phyloP scores from a whole-genome alignment of 768 basidiomycete genomes.

The Termitomyces sp. region DNA sequence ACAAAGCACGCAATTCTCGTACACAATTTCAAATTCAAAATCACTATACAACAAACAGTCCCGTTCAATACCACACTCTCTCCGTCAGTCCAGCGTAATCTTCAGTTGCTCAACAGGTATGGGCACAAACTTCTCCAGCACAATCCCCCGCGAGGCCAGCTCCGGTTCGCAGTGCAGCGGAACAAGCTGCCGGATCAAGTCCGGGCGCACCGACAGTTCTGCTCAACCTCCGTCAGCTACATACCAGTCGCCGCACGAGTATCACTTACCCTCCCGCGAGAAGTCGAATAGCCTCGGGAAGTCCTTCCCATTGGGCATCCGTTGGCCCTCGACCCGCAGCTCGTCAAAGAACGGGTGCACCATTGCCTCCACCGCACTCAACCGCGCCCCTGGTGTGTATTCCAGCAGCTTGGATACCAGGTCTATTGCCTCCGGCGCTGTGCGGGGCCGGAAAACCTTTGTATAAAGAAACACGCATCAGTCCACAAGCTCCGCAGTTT shows the following conservation, averaged over 20 bases:
- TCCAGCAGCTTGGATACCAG: conserved; percentile 92
- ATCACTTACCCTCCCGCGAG: conserved; percentile 76
- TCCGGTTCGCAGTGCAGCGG: conserved; percentile 87
- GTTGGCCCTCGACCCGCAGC: conserved; percentile 80
- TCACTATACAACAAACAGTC: conserved; percentile 18
- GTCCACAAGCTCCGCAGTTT: background rate
- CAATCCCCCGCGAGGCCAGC: conserved; percentile 80
- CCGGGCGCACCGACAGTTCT: conserved; percentile 97
- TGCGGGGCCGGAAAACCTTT: conserved; percentile 97
- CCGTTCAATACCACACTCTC: conserved; percentile 5
- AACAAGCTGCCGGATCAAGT: conserved; percentile 87
- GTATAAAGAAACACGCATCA: background rate
- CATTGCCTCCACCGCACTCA: conserved; percentile 90
- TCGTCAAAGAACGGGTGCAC: conserved; percentile 97
- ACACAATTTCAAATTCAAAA: conserved; percentile 38
- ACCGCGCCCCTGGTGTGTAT: conserved; percentile 92
- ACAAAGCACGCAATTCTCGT: conserved; percentile 14
- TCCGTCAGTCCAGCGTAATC: conserved; percentile 82
- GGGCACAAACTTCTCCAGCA: conserved; percentile 88
- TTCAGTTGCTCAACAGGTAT: conserved; percentile 95
- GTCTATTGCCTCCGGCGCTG: conserved; percentile 93
- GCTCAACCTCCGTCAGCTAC: conserved; percentile 11
- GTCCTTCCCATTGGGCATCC: conserved; percentile 96
- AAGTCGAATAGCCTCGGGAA: conserved; percentile 95
- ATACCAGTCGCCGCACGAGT: background rate